phyloP scores from a whole-genome alignment of 2,329 filamentous ascomycete species.

The Juglanconis oblonga region DNA sequence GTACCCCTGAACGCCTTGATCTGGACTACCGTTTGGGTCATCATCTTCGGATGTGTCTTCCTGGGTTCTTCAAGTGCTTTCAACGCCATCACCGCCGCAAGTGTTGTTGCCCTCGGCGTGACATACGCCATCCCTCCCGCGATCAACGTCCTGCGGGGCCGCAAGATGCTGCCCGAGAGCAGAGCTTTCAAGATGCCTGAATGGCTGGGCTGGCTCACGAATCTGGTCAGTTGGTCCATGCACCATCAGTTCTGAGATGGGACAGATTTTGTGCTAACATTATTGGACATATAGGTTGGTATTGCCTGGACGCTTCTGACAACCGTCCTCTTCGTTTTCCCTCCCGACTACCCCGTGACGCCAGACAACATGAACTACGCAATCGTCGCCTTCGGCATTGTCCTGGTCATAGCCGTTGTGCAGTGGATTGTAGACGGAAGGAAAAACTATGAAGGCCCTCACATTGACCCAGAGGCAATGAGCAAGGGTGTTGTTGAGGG shows the following conservation, averaged over 20 bases:
- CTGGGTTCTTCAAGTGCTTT: slow-evolving; percentile 66
- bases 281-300: slow-evolving; percentile 39
- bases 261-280: slow-evolving; percentile 25
- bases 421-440: slow-evolving; percentile 49
- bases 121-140: slow-evolving; percentile 73
- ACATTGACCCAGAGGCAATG: slow-evolving; percentile 24
- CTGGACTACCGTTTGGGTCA: slow-evolving; percentile 57
- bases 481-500: slow-evolving; percentile 21
- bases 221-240: slow-evolving; percentile 20
- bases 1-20: slow-evolving; percentile 66
- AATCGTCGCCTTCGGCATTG: slow-evolving; percentile 46
- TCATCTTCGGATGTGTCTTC: slow-evolving; percentile 69
- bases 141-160: slow-evolving; percentile 65
- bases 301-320: slow-evolving; percentile 67
- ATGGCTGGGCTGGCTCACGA: slow-evolving; percentile 34
- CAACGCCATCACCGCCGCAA: slow-evolving; percentile 68
- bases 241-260: neutral
- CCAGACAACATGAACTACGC: slow-evolving; percentile 66
- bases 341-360: slow-evolving; percentile 62
- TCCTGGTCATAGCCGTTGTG: slow-evolving; percentile 39
- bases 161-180: slow-evolving; percentile 59
- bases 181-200: slow-evolving; percentile 31
- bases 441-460: slow-evolving; percentile 43
- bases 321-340: slow-evolving; percentile 73
- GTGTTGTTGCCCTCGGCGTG: slow-evolving; percentile 68